Conservation (phyloP, 495 filamentous ascomycete species). For the Lophiostoma macrostomum region DNA sequence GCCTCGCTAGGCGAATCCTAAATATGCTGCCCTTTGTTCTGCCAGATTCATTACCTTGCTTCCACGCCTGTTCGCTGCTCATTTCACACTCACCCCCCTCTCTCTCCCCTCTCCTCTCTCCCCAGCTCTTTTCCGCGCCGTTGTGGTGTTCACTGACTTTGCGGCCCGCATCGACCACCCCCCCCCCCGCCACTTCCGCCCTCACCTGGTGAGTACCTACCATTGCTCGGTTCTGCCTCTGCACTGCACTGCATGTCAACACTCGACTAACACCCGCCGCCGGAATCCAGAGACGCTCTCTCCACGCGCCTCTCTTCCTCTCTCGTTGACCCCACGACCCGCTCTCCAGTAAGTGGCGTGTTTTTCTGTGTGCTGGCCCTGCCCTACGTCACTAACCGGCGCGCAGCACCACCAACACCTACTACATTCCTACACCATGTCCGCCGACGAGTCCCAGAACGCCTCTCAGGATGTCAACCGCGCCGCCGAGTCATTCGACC, state of each 20-base stretch:
- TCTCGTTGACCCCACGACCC: slow-evolving; percentile 21
- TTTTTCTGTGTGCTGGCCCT: not conserved
- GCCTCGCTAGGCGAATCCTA: too few species aligned
- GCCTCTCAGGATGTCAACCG: slow-evolving; percentile 33
- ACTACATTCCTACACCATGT: slow-evolving; percentile 38
- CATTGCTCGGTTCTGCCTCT: slow-evolving; percentile 33
- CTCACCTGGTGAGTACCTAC: slow-evolving; percentile 32
- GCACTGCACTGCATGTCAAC: slow-evolving; percentile 32
- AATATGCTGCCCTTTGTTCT: slow-evolving; percentile 16
- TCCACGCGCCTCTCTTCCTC: slow-evolving; percentile 18
- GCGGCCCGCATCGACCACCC: slow-evolving; percentile 30
- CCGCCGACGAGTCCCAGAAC: slow-evolving; percentile 37
- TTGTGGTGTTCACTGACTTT: too few species aligned
- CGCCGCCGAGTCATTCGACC: slow-evolving; percentile 34
- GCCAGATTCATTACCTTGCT: slow-evolving; percentile 33
- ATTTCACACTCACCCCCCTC: slow-evolving; percentile 27
- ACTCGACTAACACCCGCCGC: slow-evolving; percentile 16
- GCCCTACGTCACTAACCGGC: slow-evolving; percentile 22
- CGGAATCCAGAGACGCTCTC: slow-evolving; percentile 3
- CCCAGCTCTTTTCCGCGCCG: slow-evolving; percentile 15
- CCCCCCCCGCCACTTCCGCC: slow-evolving; percentile 33
- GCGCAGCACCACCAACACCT: slow-evolving; percentile 15
- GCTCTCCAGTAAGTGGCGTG: slow-evolving; percentile 15
- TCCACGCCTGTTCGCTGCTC: slow-evolving; percentile 30
- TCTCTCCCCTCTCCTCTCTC: slow-evolving; percentile 23